Base-by-base conservation (phyloP, 148 eudicot genomes). In the Rhododendron williamsianum region DNA sequence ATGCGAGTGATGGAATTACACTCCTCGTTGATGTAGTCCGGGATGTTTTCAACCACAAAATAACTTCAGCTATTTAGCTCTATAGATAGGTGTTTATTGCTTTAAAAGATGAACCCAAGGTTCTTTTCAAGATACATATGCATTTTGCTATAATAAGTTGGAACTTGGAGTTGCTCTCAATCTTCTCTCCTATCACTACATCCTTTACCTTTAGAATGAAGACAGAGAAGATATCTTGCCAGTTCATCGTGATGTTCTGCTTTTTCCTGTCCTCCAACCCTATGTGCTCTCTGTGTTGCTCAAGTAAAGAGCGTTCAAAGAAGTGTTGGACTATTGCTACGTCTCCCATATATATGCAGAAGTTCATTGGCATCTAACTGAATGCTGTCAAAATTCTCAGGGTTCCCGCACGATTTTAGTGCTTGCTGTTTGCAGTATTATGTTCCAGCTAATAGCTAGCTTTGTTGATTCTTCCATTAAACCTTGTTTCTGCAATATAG, bases 401-500 rank as follows among this genome's bases (percentile, higher is more conserved):
- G 33, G 73, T 25, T 71, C 72, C 38, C 36, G 23, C 23, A 35
- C 6, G 6, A 67, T 82, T 15, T 67, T n/a, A 45, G 18, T 45
- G 78, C 43, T 71, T 72, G 41, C 79, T 73, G 48, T 23, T 73
- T 83, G 48, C 48, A 51, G 18, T 49, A 21, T 27, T 46, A 83
- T 83, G 21, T 74, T 73, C 12, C 85, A 73, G 69, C 60, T 43
- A 82, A 41, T 46, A 82, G 41, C 51, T 46, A 69, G 45, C 11
- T 71, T 15, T 83, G 78, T 48, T 46, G 58, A 67, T 67, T 74
- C 9, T 54, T 41, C 36, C 13, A 18, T 54, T 77, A 30, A 48
- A 58, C 73, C 58, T 54, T 9, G 81, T 41, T 85, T 81, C 41
- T 82, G 54, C 58, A 43, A 81, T 85, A 30, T 81, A 97, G 99